Base-by-base conservation (phyloP, 176 grass and related monocot genomes). In the Miscanthus lutarioriparius region DNA sequence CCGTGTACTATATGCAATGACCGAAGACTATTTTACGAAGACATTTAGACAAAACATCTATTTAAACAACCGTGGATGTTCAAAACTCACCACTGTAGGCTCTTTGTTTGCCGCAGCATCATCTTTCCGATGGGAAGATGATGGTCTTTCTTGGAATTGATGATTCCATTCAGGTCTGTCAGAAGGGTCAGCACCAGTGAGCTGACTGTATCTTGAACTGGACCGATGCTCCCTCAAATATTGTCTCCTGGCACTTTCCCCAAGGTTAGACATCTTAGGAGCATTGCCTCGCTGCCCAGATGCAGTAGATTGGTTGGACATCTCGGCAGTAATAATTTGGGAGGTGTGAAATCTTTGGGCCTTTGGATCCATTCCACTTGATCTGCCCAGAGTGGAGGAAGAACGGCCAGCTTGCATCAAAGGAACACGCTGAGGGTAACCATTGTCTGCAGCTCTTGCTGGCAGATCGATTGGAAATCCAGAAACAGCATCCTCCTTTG, bases 91-190 rank as follows among this genome's bases (percentile, higher is more conserved):
- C 84, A 22, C 81, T 36, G 82, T 63, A 80, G 87, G 86, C 32
- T 99, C 93, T 81, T 96, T 92, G 48, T 70, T 88, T 90, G 59
- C 44, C 10, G 12, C 67, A 20, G n/a, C 88, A 7, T 94, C 93
- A 84, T 99, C 91, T 63, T 96, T 99, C 67, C 80, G 88, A 83
- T 96, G 97, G 68, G 97, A 99, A 78, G 93, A 94, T 8, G 93
- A 94, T 12, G 93, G 90, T n/a, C 84, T 89, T 84, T 99, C 91
- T 75, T 94, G 85, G 56, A 96, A 91, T 80, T 91, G 91, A 71
- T 90, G 70, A 23, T 59, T 75, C 93, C 90, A 88, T 75, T 92
- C 88, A 44, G 83, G 76, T 76, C 80, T 92, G 35, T 95, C 93
- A 78, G 88, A 90, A 40, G 72, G 72, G 58, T 92, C 87, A 32